A percentile compares a stretch with the other conserved stretches of the same genome.
Conservation (phyloP, 768 basidiomycete genomes). For the Daedalea quercina region DNA sequence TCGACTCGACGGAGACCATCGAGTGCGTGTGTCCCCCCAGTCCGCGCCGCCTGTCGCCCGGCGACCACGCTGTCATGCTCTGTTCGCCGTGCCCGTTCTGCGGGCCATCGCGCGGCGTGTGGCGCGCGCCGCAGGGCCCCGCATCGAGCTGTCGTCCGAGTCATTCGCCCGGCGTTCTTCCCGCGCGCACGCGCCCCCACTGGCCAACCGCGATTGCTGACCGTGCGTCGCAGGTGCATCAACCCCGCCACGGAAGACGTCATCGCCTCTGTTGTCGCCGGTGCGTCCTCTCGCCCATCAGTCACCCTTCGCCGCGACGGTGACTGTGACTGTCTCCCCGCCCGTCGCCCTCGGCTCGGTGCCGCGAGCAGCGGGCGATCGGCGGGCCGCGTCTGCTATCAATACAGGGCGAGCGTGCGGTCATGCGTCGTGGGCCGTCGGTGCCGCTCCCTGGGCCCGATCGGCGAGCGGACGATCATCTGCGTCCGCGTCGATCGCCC, state of each 20-base stretch:
- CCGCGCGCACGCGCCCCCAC: no score
- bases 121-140: neutral
- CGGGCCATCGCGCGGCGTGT: neutral
- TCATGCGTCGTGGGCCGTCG: no score
- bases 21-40: conserved; percentile 36
- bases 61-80: neutral
- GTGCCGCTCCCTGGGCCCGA: no score
- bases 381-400: no score
- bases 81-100: neutral
- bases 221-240: conserved; percentile 41
- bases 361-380: no score
- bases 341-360: no score
- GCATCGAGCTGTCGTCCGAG: conserved; percentile 1
- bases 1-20: conserved; percentile 59
- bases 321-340: no score
- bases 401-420: no score
- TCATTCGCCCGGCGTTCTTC: conserved; percentile 5
- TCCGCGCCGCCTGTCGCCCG: neutral
- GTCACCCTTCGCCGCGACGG: no score
- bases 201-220: neutral
- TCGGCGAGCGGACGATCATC: neutral
- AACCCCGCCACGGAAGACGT: conserved; percentile 79
- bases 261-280: conserved; percentile 60
- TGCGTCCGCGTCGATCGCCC: neutral
- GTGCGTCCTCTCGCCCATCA: conserved; percentile 5